Percentiles rank a stretch among this genome's conserved stretches.
These are phyloP conservation scores for Fusarium duplospermum DNA, from an alignment of 2,329 filamentous ascomycete genomes.

Conservation along the genomic window DNA sequence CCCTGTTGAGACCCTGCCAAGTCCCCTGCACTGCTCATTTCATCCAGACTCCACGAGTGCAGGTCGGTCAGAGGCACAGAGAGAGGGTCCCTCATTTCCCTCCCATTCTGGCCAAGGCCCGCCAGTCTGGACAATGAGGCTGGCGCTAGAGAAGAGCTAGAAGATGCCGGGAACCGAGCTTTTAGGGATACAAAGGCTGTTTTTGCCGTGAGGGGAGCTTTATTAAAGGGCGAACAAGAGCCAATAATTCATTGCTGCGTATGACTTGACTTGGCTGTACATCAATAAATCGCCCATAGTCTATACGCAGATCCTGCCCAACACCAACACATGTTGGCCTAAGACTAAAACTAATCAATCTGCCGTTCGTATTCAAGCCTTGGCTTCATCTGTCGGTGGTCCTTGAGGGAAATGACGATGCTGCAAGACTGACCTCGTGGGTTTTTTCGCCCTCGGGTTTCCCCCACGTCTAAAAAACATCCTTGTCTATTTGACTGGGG, in stretches of 20 bases:
- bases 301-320: not conserved
- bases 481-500: not conserved
- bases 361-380: not conserved
- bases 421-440: not conserved
- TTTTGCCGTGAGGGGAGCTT: not conserved
- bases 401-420: slow-evolving; percentile 14
- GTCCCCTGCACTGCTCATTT: not conserved
- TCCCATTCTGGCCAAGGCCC: not conserved
- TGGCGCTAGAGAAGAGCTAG: not conserved
- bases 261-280: not conserved
- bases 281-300: not conserved
- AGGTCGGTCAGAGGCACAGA: not conserved
- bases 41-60: not conserved
- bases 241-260: not conserved
- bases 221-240: not conserved
- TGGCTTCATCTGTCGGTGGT: not conserved
- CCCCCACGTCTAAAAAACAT: not conserved
- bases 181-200: slow-evolving; percentile 17
- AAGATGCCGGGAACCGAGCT: not conserved
- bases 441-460: not conserved
- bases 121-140: not conserved
- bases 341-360: not conserved
- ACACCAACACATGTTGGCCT: not conserved
- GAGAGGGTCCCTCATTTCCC: slow-evolving; percentile 7
- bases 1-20: not conserved